Evolutionary conservation across 495 filamentous ascomycete genomes (phyloP), one percentile per base, ranked within the genome.

Genomic region (Penicillium cataractarum): DNA sequence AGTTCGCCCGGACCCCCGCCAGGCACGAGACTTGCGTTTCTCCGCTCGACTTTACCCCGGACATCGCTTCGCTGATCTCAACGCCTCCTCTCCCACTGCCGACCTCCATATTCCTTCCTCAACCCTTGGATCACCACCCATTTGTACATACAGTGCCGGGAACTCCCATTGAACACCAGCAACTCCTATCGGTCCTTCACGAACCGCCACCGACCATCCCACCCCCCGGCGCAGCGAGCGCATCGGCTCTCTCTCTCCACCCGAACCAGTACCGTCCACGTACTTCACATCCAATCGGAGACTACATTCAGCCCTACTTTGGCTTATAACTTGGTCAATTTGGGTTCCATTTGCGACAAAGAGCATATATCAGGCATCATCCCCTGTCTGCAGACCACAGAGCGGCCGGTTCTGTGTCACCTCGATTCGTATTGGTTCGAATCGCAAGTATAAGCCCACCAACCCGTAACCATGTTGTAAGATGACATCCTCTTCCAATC

Each of bases 381-480:
- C n/a, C 33, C 26, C 26, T 24, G 33, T 21, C 35, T 39, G 21
- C 19, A 56, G 33, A 10, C 35, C 17, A 42, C 37, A 22, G 31
- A 48, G 29, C 56, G 49, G 24, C 39, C 22, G 19, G 52, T 37
- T 44, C 31, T 48, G 55, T 54, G 63, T 66, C 33, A 58, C 64
- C 57, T 19, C 48, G 39, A 50, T 64, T 53, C 55, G 49, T 33
- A 59, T 44, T 35, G 55, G 57, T 61, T 42, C 8, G 53, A 63
- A 60, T 60, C 46, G 50, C 49, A 55, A 62, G 48, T 50, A 55
- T 58, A 39, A 62, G 55, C 63, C 62, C 64, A 60, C 57, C 19
- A 24, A 10, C 9, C 24, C 17, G 35, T 26, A 42, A 60, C 48
- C 66, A 78, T 78, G 76, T 78, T 78, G 76, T 78, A 74, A 78